Evolutionary conservation across 345 rosid genomes (phyloP).

Genomic region (Eucalyptus erythrocorys): DNA sequence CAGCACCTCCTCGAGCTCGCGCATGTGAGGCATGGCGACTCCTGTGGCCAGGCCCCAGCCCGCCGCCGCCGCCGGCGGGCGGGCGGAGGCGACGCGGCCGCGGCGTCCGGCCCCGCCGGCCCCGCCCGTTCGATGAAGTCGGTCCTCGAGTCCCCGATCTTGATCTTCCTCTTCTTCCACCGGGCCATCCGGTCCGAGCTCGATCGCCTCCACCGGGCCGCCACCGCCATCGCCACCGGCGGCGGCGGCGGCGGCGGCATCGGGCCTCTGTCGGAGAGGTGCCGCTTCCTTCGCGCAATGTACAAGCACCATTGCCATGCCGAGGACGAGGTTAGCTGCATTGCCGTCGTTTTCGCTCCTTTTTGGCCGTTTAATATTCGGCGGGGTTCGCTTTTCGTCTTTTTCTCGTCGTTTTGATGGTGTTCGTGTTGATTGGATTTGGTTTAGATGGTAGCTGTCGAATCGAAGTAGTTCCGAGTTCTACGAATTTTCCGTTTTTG

Average conservation of each 20-base stretch:
- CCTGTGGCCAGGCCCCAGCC: slow-evolving; percentile 42
- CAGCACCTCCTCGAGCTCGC: not conserved
- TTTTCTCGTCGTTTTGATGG: not conserved
- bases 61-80: not conserved
- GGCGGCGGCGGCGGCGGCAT: slow-evolving; percentile 28
- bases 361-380: not conserved
- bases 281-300: slow-evolving; percentile 55
- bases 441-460: not conserved
- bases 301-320: slow-evolving; percentile 78
- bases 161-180: slow-evolving; percentile 70
- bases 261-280: slow-evolving; percentile 41
- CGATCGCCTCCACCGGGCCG: slow-evolving; percentile 61
- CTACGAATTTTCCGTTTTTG: not conserved
- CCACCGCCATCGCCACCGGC: slow-evolving; percentile 58
- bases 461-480: not conserved
- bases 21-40: slow-evolving; percentile 43
- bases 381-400: not conserved
- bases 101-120: not conserved
- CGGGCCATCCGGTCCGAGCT: slow-evolving; percentile 78
- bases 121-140: not conserved
- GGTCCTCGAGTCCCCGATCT: slow-evolving; percentile 53
- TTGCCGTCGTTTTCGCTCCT: not conserved
- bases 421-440: not conserved
- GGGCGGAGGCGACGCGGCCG: slow-evolving; percentile 2
- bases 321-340: slow-evolving; percentile 62